Conservation (phyloP, 352 stramenopile genomes). For the Globisporangium perplexum region DNA sequence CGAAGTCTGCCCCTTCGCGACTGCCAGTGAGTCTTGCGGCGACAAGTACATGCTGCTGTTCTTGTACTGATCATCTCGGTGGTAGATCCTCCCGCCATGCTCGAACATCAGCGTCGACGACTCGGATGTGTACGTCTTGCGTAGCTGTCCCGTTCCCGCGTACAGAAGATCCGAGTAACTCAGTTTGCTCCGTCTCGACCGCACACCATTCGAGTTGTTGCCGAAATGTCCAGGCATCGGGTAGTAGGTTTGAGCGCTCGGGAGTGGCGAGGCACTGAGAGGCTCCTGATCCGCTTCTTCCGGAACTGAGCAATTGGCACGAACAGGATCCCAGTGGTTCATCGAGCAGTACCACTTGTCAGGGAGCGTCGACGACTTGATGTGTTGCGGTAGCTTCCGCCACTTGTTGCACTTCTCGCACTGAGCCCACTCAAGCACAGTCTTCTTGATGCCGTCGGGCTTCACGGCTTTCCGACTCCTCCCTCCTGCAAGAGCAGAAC, state of each 20-base stretch:
- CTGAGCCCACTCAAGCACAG: constrained; percentile 92
- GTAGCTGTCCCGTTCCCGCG: constrained; percentile 68
- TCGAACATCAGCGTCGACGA: constrained; percentile 78
- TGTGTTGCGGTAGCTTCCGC: constrained; percentile 89
- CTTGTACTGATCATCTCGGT: constrained; percentile 78
- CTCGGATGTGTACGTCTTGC: constrained; percentile 77
- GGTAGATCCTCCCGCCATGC: constrained; percentile 58
- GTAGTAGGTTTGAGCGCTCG: constrained; percentile 56
- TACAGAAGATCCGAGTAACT: constrained; percentile 82
- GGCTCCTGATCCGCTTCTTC: constrained; percentile 80
- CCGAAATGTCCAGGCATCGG: constrained; percentile 38
- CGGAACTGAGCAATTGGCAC: constrained; percentile 60
- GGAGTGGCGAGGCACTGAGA: constrained; percentile 34
- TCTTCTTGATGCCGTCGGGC: constrained; percentile 48
- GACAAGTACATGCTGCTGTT: constrained; percentile 79
- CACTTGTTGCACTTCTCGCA: constrained; percentile 97
- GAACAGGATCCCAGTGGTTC: constrained; percentile 92
- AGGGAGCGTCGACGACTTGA: constrained; percentile 90
- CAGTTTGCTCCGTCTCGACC: constrained; percentile 60
- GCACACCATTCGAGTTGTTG: constrained; percentile 5
- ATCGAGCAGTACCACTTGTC: constrained; percentile 97
- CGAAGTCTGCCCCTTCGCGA: background rate
- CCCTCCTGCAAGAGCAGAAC: background rate
- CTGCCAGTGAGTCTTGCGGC: constrained; percentile 23
- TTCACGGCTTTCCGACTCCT: constrained; percentile 13